phyloP scores from a whole-genome alignment of 179 eudicot species.

The Amaranthus tricolor region DNA sequence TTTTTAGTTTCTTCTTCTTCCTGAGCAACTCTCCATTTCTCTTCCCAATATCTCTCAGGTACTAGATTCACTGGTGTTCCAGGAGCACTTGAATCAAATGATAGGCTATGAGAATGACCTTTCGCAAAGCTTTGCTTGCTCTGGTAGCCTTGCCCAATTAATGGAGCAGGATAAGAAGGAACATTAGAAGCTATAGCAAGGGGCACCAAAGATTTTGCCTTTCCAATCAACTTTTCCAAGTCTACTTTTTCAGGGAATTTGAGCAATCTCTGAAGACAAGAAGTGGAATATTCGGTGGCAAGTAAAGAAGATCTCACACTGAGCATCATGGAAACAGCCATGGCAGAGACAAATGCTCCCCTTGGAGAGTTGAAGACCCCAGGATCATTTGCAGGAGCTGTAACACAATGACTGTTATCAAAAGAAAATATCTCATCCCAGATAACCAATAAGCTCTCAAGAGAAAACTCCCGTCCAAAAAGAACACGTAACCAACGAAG shows the following conservation, averaged over 20 bases:
- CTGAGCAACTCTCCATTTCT: conserved; percentile 82
- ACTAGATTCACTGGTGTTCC: conserved; percentile 44
- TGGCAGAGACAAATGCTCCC: conserved; percentile 83
- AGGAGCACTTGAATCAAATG: conserved; percentile 53
- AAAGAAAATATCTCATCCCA: conserved; percentile 92
- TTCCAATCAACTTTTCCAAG: conserved; percentile 55
- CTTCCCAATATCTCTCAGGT: conserved; percentile 99
- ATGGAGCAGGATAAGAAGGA: conserved; percentile 36
- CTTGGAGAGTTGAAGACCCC: conserved; percentile 64
- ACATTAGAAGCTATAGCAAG: conserved; percentile 65
- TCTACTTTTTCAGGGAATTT: conserved; percentile 69
- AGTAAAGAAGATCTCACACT: conserved; percentile 75
- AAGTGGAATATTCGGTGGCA: conserved; percentile 85
- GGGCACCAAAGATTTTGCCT: conserved; percentile 70
- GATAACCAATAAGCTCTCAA: conserved; percentile 62
- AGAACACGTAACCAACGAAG: conserved; percentile 94
- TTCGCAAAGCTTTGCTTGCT: conserved; percentile 40
- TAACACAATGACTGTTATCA: conserved; percentile 45
- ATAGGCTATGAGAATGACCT: conserved; percentile 64
- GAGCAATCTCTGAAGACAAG: conserved; percentile 88
- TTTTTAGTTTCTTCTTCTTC: conserved; percentile 64
- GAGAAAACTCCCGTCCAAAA: conserved; percentile 89
- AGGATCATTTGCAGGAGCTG: conserved; percentile 36
- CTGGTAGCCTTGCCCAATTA: conserved; percentile 27
- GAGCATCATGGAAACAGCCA: conserved; percentile 96